phyloP scores from a whole-genome alignment of 768 basidiomycete genomes.

The Epithele typhae region DNA sequence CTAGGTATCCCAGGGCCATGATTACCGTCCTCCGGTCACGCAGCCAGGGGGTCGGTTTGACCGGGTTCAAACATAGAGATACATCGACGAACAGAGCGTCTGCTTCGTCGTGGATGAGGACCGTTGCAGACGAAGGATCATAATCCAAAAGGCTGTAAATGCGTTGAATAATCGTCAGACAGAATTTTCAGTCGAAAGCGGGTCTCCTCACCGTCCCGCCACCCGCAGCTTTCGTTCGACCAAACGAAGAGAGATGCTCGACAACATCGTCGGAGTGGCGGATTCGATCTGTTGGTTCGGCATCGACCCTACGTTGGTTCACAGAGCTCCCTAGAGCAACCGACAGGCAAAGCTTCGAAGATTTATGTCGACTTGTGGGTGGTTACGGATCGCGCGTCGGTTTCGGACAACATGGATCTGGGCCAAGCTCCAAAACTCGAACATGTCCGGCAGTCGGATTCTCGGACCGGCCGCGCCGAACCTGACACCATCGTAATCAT shows the following conservation, averaged over 20 bases:
- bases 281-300: constrained; percentile 14
- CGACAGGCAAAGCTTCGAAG: too few relatives aligned
- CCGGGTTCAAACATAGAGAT: constrained; percentile 43
- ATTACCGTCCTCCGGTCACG: constrained; percentile 47
- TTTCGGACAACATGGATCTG: too few relatives aligned
- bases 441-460: too few relatives aligned
- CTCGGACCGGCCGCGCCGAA: too few relatives aligned
- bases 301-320: too few relatives aligned
- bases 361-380: too few relatives aligned
- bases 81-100: constrained; percentile 55
- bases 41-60: constrained; percentile 37
- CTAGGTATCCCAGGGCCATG: constrained; percentile 57
- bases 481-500: too few relatives aligned
- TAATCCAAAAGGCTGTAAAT: constrained; percentile 58
- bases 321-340: too few relatives aligned
- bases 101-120: constrained; percentile 46
- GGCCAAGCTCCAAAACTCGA: too few relatives aligned
- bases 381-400: too few relatives aligned
- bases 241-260: constrained; percentile 34
- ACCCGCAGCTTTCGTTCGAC: constrained; percentile 53
- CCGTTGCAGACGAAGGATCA: constrained; percentile 42
- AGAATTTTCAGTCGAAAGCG: too few relatives aligned
- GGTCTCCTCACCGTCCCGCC: constrained; percentile 48
- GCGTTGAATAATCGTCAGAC: constrained; percentile 1
- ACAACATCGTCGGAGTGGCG: constrained; percentile 34